Evolutionary conservation across 2,329 filamentous ascomycete species (phyloP).

Genomic region (Zymoseptoria pseudotritici): DNA sequence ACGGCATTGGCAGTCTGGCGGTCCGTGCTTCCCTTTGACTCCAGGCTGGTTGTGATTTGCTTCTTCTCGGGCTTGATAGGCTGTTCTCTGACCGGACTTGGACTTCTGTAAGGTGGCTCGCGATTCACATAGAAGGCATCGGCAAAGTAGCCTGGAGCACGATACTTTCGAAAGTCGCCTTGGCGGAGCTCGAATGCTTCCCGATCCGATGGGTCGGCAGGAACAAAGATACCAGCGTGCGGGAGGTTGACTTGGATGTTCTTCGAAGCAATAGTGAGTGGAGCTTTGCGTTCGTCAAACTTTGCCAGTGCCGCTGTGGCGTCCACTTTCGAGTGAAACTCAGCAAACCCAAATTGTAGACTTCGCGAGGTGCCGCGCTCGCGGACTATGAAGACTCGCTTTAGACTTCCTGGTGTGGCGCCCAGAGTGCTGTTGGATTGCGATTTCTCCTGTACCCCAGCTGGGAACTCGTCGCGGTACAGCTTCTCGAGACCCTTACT

Average conservation of each 20-base stretch:
- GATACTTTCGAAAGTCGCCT: slow-evolving; percentile 15
- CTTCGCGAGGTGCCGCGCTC: slow-evolving; percentile 64
- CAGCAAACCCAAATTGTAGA: slow-evolving; percentile 76
- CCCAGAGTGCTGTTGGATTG: slow-evolving; percentile 3
- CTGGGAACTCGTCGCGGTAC: slow-evolving; percentile 43
- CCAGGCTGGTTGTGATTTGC: neutral
- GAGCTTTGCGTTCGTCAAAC: slow-evolving; percentile 58
- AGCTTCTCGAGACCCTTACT: slow-evolving; percentile 67
- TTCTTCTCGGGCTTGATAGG: neutral
- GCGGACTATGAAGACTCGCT: slow-evolving; percentile 68
- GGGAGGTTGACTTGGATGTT: slow-evolving; percentile 67
- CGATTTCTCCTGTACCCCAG: neutral
- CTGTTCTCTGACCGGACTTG: neutral
- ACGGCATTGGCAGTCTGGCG: neutral
- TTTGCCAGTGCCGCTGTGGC: slow-evolving; percentile 67
- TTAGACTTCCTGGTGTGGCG: slow-evolving; percentile 65
- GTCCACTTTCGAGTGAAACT: slow-evolving; percentile 68
- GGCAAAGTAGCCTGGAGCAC: slow-evolving; percentile 19
- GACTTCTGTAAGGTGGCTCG: slow-evolving; percentile 9
- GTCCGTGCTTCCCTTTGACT: neutral
- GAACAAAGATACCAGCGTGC: slow-evolving; percentile 77
- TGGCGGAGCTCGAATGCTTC: slow-evolving; percentile 12
- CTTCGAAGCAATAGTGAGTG: slow-evolving; percentile 70
- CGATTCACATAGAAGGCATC: slow-evolving; percentile 15
- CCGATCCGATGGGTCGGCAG: slow-evolving; percentile 52